phyloP scores from a whole-genome alignment of 2,329 filamentous ascomycete genomes.

The Lachnellula suecica region DNA sequence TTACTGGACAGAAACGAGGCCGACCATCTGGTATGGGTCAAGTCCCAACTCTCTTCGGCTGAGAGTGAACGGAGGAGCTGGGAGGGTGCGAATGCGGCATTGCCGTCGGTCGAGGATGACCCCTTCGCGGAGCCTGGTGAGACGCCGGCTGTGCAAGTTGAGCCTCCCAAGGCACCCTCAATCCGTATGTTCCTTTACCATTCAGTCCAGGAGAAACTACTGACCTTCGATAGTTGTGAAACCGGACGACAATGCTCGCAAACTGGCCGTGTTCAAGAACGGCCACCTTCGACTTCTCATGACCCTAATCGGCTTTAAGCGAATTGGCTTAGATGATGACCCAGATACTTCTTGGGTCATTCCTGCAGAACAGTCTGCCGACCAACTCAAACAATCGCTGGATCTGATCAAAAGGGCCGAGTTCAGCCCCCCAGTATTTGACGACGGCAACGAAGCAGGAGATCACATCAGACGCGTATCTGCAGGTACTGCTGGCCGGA shows the following conservation, averaged over 20 bases:
- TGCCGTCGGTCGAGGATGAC: slow-evolving; percentile 44
- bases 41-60: slow-evolving; percentile 66
- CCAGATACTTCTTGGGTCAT: slow-evolving; percentile 78
- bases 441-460: slow-evolving; percentile 67
- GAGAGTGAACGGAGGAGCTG: slow-evolving; percentile 74
- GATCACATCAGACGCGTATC: slow-evolving; percentile 75
- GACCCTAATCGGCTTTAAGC: slow-evolving; percentile 69
- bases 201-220: slow-evolving; percentile 5
- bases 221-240: slow-evolving; percentile 29
- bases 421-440: slow-evolving; percentile 74
- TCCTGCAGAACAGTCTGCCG: slow-evolving; percentile 62
- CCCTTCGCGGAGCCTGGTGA: slow-evolving; percentile 35
- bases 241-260: slow-evolving; percentile 63
- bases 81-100: slow-evolving; percentile 69
- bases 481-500: slow-evolving; percentile 44
- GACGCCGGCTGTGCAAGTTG: slow-evolving; percentile 28
- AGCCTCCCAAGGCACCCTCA: slow-evolving; percentile 43
- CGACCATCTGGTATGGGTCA: slow-evolving; percentile 80
- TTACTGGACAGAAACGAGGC: slow-evolving; percentile 77
- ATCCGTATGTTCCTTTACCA: slow-evolving; percentile 47
- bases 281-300: slow-evolving; percentile 83
- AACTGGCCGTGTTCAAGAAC: slow-evolving; percentile 83
- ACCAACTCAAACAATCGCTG: slow-evolving; percentile 66
- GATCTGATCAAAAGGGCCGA: slow-evolving; percentile 75
- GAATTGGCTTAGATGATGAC: slow-evolving; percentile 59